Evolutionary conservation across 257 asterid species (phyloP).

Genomic region (Ophiorrhiza pumila): DNA sequence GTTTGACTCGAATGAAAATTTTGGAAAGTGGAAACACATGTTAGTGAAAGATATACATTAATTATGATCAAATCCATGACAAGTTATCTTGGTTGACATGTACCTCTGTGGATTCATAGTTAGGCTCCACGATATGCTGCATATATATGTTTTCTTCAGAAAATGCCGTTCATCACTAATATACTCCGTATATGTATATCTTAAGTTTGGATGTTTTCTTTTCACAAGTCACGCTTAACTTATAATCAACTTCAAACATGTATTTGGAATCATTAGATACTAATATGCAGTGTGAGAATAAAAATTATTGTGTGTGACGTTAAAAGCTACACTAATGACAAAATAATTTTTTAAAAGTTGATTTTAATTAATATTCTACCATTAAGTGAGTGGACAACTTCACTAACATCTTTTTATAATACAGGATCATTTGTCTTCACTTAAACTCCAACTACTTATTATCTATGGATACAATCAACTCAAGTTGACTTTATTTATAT

Average conservation of each 20-base stretch:
- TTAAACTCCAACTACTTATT: background rate
- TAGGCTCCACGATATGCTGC: constrained; percentile 20
- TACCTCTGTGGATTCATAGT: constrained; percentile 19
- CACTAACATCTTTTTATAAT: background rate
- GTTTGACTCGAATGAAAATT: background rate
- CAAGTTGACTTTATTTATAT: too few species aligned
- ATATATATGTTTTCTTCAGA: background rate
- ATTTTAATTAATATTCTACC: background rate
- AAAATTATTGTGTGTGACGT: background rate
- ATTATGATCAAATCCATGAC: background rate
- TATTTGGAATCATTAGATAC: background rate
- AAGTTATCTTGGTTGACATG: constrained; percentile 3
- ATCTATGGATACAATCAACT: too few species aligned
- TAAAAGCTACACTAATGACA: background rate
- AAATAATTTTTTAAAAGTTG: background rate
- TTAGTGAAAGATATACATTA: too few species aligned
- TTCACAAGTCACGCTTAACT: too few species aligned
- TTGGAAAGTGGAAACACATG: background rate
- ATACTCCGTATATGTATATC: background rate
- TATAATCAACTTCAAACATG: background rate
- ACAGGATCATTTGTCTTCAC: background rate
- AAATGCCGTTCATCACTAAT: background rate
- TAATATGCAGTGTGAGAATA: too few species aligned
- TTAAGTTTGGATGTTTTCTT: background rate
- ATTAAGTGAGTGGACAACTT: background rate